Percentiles rank a stretch among this genome's conserved stretches.
These are phyloP conservation scores for Gnomoniopsis smithogilvyi DNA, from an alignment of 2,329 filamentous ascomycete species.

Conservation along the genomic window DNA sequence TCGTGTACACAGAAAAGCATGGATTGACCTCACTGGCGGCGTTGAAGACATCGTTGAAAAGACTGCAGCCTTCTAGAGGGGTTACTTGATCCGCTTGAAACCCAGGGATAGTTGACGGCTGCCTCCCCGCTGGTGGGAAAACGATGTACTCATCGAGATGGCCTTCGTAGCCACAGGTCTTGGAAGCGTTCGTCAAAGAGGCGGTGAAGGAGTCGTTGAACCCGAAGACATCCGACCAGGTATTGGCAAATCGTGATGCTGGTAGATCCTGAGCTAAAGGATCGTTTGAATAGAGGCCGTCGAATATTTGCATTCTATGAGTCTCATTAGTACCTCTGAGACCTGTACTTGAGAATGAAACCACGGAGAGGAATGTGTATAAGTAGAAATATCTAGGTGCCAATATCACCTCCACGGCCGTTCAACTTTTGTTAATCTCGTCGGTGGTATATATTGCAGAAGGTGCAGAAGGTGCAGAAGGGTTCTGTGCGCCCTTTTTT, in stretches of 20 bases:
- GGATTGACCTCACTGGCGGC: conserved; percentile 60
- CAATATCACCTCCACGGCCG: too few relatives aligned
- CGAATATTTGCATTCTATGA: conserved; percentile 53
- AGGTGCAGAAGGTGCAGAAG: too few relatives aligned
- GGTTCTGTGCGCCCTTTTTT: too few relatives aligned
- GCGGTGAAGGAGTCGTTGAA: conserved; percentile 55
- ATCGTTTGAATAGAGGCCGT: conserved; percentile 58
- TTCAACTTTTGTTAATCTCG: too few relatives aligned
- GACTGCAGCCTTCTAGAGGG: conserved; percentile 46
- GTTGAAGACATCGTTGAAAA: conserved; percentile 50
- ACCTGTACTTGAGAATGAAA: neutral
- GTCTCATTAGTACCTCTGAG: neutral
- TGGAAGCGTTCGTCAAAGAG: conserved; percentile 44
- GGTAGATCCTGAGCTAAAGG: conserved; percentile 37
- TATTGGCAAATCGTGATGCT: conserved; percentile 53
- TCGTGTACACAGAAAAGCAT: conserved; percentile 71
- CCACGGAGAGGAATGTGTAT: neutral
- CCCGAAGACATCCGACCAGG: conserved; percentile 54
- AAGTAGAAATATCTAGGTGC: too few relatives aligned
- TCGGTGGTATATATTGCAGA: too few relatives aligned
- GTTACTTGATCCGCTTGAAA: conserved; percentile 29
- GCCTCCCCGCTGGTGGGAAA: conserved; percentile 61
- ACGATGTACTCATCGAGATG: conserved; percentile 57
- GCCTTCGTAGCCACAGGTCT: conserved; percentile 57
- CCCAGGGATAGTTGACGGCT: conserved; percentile 47